Base-by-base conservation (phyloP, 179 eudicot species). In the Vitellaria paradoxa region DNA sequence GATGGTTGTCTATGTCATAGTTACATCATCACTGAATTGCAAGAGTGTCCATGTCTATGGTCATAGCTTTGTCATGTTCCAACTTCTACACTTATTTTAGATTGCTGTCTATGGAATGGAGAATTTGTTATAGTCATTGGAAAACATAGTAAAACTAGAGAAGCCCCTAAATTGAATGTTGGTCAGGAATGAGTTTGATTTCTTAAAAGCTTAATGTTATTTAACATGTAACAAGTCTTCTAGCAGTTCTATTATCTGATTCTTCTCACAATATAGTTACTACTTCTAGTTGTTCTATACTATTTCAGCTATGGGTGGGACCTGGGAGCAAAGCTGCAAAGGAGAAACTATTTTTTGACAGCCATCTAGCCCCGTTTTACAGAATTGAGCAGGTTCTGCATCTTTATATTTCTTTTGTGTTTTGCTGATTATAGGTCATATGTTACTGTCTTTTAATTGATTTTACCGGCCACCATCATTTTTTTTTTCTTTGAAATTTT, bases 291-390 rank as follows among this genome's bases (percentile, higher is more conserved):
- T 30, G 37, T 30, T 30, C 37, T 30, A 30, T 30, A 2, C 37
- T 30, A 30, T 30, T 30, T 84, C 92, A 96, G 99, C 97, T 96
- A 57, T 96, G 99, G 99, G 99, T 96, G 45, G 98, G 97, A 52
- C 95, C 85, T 76, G 97, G 97, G 70, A 96, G 99, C 85, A 85
- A 88, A 87, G 98, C 98, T 75, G 97, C 97, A 40, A 87, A 89
- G 73, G 97, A 96, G 88, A 96, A 92, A 83, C 87, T 85, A 59
- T 96, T 87, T 77, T 96, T 96, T 81, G 99, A 96, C 82, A 90
- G 81, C 78, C 98, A 94, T 78, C 89, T 96, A 74, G 94, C 97
- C 67, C 99, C 99, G 30, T 96, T 96, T 82, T 96, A 96, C 85
- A 86, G 99, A 85, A 92, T 96, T 82, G 99, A 96, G 87, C 94